Conservation (phyloP, 345 rosid genomes). For the Carallia brachiata region DNA sequence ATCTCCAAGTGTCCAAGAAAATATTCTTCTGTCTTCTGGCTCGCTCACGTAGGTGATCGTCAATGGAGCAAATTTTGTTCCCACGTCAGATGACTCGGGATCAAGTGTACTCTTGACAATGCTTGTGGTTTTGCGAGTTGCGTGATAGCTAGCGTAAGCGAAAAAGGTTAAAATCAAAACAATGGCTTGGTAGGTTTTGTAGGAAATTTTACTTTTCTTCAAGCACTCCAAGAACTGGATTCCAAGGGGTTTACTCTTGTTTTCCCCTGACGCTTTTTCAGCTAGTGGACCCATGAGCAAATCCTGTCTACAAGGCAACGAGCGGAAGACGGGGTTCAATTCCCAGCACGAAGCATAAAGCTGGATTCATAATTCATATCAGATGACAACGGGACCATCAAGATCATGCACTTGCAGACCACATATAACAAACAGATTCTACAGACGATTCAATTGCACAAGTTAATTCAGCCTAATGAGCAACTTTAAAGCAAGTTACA, state of each 20-base stretch:
- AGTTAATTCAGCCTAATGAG: background rate
- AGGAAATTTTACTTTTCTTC: constrained; percentile 53
- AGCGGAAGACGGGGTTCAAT: no score
- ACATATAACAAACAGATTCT: no score
- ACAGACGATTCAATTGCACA: background rate
- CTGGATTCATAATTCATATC: background rate
- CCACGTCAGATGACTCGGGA: constrained; percentile 47
- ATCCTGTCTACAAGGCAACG: no score
- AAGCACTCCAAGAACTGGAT: constrained; percentile 51
- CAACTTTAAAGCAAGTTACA: background rate
- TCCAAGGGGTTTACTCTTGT: constrained; percentile 55
- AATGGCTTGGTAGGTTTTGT: constrained; percentile 60
- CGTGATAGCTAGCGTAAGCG: constrained; percentile 80
- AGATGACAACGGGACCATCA: background rate
- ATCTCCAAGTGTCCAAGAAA: constrained; percentile 37
- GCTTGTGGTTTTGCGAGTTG: constrained; percentile 84
- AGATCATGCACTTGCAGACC: background rate
- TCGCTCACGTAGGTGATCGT: constrained; percentile 19
- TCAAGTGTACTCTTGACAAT: constrained; percentile 90
- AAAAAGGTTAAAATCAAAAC: constrained; percentile 84
- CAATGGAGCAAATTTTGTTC: constrained; percentile 39
- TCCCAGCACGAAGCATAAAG: background rate
- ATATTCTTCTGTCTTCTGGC: constrained; percentile 26
- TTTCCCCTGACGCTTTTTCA: constrained; percentile 25
- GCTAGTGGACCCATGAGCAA: constrained; percentile 49